Evolutionary conservation across 768 basidiomycete genomes (phyloP).

Genomic region (Paxillus ammoniavirescens): DNA sequence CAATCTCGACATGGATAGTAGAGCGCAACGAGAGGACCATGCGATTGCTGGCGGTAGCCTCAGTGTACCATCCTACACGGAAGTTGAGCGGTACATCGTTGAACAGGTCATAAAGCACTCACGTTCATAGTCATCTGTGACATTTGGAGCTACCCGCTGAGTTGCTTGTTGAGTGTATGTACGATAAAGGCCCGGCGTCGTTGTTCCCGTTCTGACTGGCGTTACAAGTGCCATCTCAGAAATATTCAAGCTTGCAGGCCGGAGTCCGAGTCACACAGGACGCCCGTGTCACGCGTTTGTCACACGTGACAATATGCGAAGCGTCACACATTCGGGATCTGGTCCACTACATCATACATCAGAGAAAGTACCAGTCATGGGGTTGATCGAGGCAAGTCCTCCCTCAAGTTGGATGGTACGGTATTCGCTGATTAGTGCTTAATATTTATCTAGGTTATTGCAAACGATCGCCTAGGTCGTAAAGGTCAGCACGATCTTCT

Average conservation of each 20-base stretch:
- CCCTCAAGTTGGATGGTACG: background rate
- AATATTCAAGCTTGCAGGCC: background rate
- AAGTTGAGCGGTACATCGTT: slow-evolving; percentile 5
- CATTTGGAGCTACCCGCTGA: slow-evolving; percentile 36
- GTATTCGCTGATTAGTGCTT: background rate
- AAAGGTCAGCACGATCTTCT: slow-evolving; percentile 58
- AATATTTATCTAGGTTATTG: slow-evolving; percentile 65
- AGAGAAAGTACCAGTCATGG: slow-evolving; percentile 33
- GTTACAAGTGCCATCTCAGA: slow-evolving; percentile 28
- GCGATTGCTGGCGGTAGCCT: slow-evolving; percentile 73
- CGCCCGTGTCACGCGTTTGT: slow-evolving; percentile 23
- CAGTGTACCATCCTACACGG: slow-evolving; percentile 79
- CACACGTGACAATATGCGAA: slow-evolving; percentile 7
- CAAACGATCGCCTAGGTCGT: slow-evolving; percentile 91
- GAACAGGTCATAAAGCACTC: slow-evolving; percentile 20
- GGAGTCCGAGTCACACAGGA: background rate
- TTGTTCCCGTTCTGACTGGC: slow-evolving; percentile 26
- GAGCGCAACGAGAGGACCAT: slow-evolving; percentile 90
- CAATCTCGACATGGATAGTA: slow-evolving; percentile 76
- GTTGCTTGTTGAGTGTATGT: slow-evolving; percentile 20
- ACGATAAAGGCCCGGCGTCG: slow-evolving; percentile 23
- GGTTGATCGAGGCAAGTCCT: slow-evolving; percentile 50
- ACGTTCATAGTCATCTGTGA: slow-evolving; percentile 81
- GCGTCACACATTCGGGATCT: background rate
- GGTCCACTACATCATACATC: too few relatives aligned